Percentiles rank a stretch among this genome's conserved stretches.
phyloP scores from a whole-genome alignment of 306 rosid genomes.

The Pyrus betulifolia region DNA sequence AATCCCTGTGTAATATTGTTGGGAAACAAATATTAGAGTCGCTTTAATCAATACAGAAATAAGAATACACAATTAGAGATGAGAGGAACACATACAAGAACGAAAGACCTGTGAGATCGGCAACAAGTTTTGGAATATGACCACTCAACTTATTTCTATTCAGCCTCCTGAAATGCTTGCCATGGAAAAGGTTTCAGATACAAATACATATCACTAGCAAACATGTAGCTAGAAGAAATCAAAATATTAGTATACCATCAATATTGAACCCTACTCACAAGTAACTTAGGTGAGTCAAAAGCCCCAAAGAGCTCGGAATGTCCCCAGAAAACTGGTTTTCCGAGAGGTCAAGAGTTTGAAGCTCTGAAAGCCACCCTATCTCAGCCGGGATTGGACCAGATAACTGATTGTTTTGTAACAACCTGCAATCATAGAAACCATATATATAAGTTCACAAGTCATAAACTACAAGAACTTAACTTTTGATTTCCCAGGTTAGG shows the following conservation, averaged over 20 bases:
- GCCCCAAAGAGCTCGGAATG: conserved; percentile 77
- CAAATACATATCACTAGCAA: conserved; percentile 21
- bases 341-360: conserved; percentile 83
- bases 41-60: conserved; percentile 3
- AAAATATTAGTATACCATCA: neutral
- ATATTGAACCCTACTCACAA: conserved; percentile 62
- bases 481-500: no score
- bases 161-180: conserved; percentile 91
- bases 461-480: neutral
- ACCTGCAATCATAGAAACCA: conserved; percentile 37
- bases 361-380: conserved; percentile 68
- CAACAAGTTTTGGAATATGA: conserved; percentile 72
- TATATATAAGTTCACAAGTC: neutral
- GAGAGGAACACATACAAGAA: conserved; percentile 53
- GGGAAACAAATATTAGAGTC: neutral
- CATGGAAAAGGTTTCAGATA: conserved; percentile 35
- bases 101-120: conserved; percentile 70
- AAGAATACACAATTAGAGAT: conserved; percentile 4
- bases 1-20: conserved; percentile 48
- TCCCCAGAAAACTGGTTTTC: conserved; percentile 67
- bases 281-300: conserved; percentile 71
- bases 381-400: conserved; percentile 75
- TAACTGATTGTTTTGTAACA: conserved; percentile 75
- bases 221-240: neutral
- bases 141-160: conserved; percentile 71